phyloP scores from a whole-genome alignment of 805 yeast genomes.

The Ogataea chonburiensis region DNA sequence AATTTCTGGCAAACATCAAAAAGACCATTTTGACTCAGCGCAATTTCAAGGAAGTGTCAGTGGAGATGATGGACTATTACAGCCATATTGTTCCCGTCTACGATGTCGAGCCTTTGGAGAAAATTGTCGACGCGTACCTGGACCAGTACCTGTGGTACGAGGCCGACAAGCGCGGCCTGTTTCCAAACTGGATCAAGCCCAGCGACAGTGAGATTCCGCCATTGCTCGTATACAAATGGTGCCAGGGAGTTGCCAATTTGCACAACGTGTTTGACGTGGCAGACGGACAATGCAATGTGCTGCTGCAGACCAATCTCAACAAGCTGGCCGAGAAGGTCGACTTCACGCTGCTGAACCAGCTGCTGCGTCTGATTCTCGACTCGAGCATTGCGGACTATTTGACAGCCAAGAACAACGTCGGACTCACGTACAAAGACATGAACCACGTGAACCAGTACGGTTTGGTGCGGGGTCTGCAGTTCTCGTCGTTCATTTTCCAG shows the following conservation, averaged over 20 bases:
- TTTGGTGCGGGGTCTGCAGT: slow-evolving; percentile 82
- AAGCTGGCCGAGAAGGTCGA: slow-evolving; percentile 85
- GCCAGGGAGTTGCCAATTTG: slow-evolving; percentile 83
- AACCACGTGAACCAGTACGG: slow-evolving; percentile 89
- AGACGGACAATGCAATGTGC: slow-evolving; percentile 74
- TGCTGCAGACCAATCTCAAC: slow-evolving; percentile 73
- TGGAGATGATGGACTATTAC: slow-evolving; percentile 91
- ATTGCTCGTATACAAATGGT: slow-evolving; percentile 86
- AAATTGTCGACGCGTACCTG: slow-evolving; percentile 91
- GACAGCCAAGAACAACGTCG: slow-evolving; percentile 84
- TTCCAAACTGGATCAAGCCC: slow-evolving; percentile 97
- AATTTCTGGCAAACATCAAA: slow-evolving; percentile 80
- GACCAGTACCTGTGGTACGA: slow-evolving; percentile 98
- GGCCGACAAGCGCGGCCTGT: slow-evolving; percentile 78
- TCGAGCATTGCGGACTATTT: slow-evolving; percentile 93
- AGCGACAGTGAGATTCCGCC: slow-evolving; percentile 94
- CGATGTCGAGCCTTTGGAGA: slow-evolving; percentile 86
- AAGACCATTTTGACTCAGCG: slow-evolving; percentile 81
- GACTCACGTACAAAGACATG: slow-evolving; percentile 89
- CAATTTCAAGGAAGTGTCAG: slow-evolving; percentile 82
- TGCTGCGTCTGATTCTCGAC: slow-evolving; percentile 78
- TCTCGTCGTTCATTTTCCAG: slow-evolving; percentile 85
- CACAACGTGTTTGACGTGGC: slow-evolving; percentile 74
- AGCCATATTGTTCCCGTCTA: slow-evolving; percentile 83
- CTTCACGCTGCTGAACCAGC: slow-evolving; percentile 77